phyloP scores from a whole-genome alignment of 2,329 filamentous ascomycete species.

The Corinectria fuckeliana region DNA sequence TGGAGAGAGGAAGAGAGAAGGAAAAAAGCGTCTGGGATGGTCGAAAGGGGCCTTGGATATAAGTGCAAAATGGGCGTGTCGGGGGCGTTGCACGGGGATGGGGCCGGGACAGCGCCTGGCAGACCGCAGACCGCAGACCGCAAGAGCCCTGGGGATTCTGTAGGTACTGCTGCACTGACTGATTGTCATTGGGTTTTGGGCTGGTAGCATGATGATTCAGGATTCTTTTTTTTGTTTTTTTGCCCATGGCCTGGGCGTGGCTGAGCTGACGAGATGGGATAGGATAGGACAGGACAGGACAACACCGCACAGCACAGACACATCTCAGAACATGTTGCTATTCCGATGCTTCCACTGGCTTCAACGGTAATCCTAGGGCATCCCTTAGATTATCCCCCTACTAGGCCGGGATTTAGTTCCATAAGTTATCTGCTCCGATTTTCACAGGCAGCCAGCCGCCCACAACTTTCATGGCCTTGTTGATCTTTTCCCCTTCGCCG shows the following conservation, averaged over 20 bases:
- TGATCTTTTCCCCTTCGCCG: not conserved
- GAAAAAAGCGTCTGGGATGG: constrained; percentile 19
- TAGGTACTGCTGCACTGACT: constrained; percentile 17
- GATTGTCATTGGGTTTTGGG: constrained; percentile 29
- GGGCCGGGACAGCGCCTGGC: constrained; percentile 16
- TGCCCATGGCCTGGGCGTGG: not conserved
- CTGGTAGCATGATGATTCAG: constrained; percentile 6
- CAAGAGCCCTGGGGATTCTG: not conserved
- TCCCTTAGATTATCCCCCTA: constrained; percentile 1
- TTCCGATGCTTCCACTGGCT: constrained; percentile 19
- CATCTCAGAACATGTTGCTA: constrained; percentile 1
- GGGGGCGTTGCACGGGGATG: constrained; percentile 20
- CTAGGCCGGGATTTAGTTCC: not conserved
- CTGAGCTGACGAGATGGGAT: constrained; percentile 7
- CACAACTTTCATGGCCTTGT: not conserved
- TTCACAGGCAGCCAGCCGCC: not conserved
- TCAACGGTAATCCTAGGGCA: constrained; percentile 36
- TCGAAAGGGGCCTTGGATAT: constrained; percentile 34
- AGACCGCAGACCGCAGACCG: constrained; percentile 2
- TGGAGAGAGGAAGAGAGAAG: constrained; percentile 9
- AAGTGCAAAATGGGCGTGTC: constrained; percentile 30
- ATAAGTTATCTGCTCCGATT: not conserved
- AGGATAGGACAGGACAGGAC: no score
- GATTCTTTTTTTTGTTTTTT: no score
- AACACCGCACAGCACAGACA: constrained; percentile 16